Base-by-base conservation (phyloP, 164 flowering plant genomes). In the Aristolochia contorta region DNA sequence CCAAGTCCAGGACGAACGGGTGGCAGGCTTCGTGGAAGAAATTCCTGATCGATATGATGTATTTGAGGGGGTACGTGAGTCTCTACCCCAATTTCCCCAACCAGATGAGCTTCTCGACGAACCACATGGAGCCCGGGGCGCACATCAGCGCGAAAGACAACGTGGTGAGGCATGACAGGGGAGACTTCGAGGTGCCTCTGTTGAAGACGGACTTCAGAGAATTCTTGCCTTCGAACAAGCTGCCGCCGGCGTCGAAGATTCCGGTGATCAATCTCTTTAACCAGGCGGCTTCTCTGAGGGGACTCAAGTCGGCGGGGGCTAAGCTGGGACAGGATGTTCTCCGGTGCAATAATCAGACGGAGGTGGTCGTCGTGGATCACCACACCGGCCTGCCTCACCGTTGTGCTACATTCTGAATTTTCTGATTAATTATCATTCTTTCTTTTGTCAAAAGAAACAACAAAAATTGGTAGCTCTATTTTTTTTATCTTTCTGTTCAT, bases 11-110 rank as follows among this genome's bases (percentile, higher is more conserved):
- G 57, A 90, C 96, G 0, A 93, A 93, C 43, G 97, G 99, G 0
- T 93, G 99, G 99, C 95, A 90, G 68, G 97, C 99, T 23, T 93
- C 99, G 10, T 93, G 99, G 99, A 93, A 93, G 74, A 93, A 93
- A 74, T 93, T 90, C 67, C 70, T 93, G 15, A 93, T 93, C 0
- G 98, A 92, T 71, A 82, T 93, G 94, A 93, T 93, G 99, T 93
- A 93, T 74, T 74, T 93, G 0, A 74, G 99, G 66, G 99, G 97
- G 12, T 90, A 93, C 55, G 99, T 93, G 0, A 82, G 82, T 46
- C 79, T 93, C 10, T 93, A 93, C 57, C 99, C 99, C 0, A 93
- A 93, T 61, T 93, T 93, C 72, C 97, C 99, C 2, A 71, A 81
- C 61, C 99, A 93, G 63, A 74, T 78, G 12, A 93, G 99, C 78